These are phyloP conservation scores for Blastobotrys parvus DNA, from an alignment of 805 yeast species.

Conservation along the genomic window DNA sequence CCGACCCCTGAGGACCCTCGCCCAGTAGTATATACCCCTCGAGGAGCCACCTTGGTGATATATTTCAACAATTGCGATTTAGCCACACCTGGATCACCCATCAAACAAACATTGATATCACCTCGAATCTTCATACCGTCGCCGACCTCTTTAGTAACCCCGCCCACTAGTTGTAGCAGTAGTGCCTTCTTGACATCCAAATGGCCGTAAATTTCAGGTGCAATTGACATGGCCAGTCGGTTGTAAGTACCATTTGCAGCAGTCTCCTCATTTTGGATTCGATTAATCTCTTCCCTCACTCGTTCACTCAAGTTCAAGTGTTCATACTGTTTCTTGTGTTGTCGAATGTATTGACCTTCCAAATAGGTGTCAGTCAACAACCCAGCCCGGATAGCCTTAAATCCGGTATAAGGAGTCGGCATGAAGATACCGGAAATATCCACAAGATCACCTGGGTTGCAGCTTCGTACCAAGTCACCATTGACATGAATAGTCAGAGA, in stretches of 20 bases:
- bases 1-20: conserved; percentile 99
- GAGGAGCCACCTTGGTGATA: conserved; percentile 85
- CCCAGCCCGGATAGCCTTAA: conserved; percentile 87
- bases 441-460: conserved; percentile 91
- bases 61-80: conserved; percentile 92
- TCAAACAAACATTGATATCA: conserved; percentile 86
- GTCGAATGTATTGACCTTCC: conserved; percentile 77
- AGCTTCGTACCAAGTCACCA: conserved; percentile 79
- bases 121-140: conserved; percentile 98
- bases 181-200: conserved; percentile 88
- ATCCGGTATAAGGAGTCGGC: conserved; percentile 95
- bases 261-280: conserved; percentile 47
- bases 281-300: conserved; percentile 37
- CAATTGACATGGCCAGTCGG: conserved; percentile 77
- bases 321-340: conserved; percentile 84
- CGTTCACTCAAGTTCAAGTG: conserved; percentile 41
- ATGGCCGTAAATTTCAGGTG: conserved; percentile 96
- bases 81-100: conserved; percentile 99
- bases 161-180: conserved; percentile 79
- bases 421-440: conserved; percentile 87
- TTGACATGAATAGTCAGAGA: conserved; percentile 77
- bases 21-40: conserved; percentile 97
- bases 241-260: conserved; percentile 66
- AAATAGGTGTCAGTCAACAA: conserved; percentile 87
- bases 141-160: conserved; percentile 88